Evolutionary conservation across 2,329 filamentous ascomycete genomes (phyloP).

Genomic region (Talaromyces sp.): DNA sequence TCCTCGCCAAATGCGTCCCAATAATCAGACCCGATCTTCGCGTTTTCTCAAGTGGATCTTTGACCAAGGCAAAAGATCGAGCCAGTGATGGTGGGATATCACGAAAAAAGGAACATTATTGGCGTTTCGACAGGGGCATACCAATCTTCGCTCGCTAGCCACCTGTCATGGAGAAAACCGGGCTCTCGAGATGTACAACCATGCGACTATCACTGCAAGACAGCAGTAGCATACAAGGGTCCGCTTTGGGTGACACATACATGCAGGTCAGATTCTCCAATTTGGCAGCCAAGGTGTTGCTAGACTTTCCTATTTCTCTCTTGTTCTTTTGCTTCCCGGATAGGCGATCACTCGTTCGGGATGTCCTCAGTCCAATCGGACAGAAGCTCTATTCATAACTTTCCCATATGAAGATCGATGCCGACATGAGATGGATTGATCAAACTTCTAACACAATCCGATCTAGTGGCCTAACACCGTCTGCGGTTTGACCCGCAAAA

Average conservation of each 20-base stretch:
- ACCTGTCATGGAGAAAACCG: not conserved
- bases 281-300: not conserved
- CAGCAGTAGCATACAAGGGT: not conserved
- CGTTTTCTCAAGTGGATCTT: not conserved
- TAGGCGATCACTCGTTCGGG: constrained; percentile 2
- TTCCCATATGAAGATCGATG: not conserved
- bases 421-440: not conserved
- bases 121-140: not conserved
- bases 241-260: constrained; percentile 6
- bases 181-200: not conserved
- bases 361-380: constrained; percentile 3
- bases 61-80: not conserved
- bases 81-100: not conserved
- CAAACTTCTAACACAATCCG: not conserved
- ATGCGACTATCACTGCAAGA: constrained; percentile 10
- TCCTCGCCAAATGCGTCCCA: constrained; percentile 1
- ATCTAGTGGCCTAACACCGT: not conserved
- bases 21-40: constrained; percentile 6
- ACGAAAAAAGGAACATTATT: not conserved
- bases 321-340: constrained; percentile 1
- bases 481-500: not conserved
- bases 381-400: not conserved
- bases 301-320: constrained; percentile 8
- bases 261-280: constrained; percentile 2
- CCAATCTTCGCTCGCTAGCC: not conserved